Evolutionary conservation across 805 yeast genomes (phyloP).

Genomic region (Suhomyces tanzawaensis): DNA sequence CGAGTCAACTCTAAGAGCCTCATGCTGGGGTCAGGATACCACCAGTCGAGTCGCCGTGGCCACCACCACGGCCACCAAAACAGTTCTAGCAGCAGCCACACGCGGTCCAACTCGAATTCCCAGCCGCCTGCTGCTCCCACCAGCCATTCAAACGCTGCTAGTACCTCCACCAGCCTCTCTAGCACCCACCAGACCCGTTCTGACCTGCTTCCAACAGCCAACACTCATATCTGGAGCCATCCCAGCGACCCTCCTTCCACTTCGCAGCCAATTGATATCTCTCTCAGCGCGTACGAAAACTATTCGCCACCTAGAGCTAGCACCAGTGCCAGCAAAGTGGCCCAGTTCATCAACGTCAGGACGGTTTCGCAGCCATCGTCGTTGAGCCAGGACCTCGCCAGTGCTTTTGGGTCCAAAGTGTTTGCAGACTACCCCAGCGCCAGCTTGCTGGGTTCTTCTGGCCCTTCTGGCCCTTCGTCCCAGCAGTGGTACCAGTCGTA

Average conservation of each 20-base stretch:
- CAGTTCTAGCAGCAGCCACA: not conserved
- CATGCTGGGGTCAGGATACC: slow-evolving; percentile 7
- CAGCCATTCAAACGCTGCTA: not conserved
- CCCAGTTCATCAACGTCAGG: not conserved
- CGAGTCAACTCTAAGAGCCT: slow-evolving; percentile 53
- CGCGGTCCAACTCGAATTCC: not conserved
- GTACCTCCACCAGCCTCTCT: not conserved
- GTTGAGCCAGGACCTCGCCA: too few relatives aligned
- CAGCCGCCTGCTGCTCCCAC: not conserved
- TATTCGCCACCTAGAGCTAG: too few relatives aligned
- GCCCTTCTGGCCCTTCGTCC: not conserved
- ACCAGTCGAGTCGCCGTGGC: slow-evolving; percentile 2
- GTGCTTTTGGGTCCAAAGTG: not conserved
- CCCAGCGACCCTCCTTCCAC: not conserved
- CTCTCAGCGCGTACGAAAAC: not conserved
- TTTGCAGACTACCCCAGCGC: not conserved
- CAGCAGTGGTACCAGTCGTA: slow-evolving; percentile 7
- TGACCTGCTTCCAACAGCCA: too few relatives aligned
- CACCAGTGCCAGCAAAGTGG: too few relatives aligned
- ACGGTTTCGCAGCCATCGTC: too few relatives aligned
- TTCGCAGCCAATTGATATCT: slow-evolving; percentile 2
- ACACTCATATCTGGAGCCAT: too few relatives aligned
- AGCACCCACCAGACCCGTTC: not conserved
- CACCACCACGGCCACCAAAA: not conserved
- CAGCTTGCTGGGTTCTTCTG: not conserved